Evolutionary conservation across 192 early-diverging fungal species (phyloP), one percentile per base, ranked within the genome.

Genomic region (Phycomyces blakesleeanus): DNA sequence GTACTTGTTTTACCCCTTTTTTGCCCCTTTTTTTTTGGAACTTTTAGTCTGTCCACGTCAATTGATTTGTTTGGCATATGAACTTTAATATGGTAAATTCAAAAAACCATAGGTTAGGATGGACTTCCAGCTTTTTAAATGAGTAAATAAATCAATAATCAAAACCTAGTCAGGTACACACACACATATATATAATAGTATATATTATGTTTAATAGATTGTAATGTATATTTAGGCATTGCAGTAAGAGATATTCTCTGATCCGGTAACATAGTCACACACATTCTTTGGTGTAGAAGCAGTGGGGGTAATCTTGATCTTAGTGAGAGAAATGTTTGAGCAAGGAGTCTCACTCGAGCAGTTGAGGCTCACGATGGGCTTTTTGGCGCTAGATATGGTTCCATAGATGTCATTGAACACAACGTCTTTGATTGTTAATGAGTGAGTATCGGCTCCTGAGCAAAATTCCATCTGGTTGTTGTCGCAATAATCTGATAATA

Each of bases 221-320:
- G 29, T 5, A 34, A 34, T 34, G 7, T n/a, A 34, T 7, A 34
- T 34, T 34, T 34, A 34, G 29, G 29, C 29, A 34, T 34, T 34
- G 34, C 55, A 56, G 10, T 56, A 27, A 21, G 55, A 27, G 9
- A 56, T 56, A 0, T 38, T 56, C 3, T 38, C 29, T 21, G 55
- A 56, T 15, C 55, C 55, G 16, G 11, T n/a, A 37, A 56, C 55
- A 22, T 56, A 37, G 1, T 4, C 55, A 56, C 55, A 56, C 1
- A 34, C 55, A 34, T 56, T 56, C 2, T 27, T 7, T 11, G n/a
- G n/a, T 11, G 55, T 20, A 16, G 29, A 37, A 6, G 55, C 7
- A 56, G 55, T 37, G 29, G 55, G 55, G 9, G 55, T 38, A 20
- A 56, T 56, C 29, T 56, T 14, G 38, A 56, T 56, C 27, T 56